A percentile compares a stretch with the other conserved stretches of the same genome.
Evolutionary conservation across 2,329 filamentous ascomycete genomes (phyloP).

Genomic region (Aspergillus sergii): DNA sequence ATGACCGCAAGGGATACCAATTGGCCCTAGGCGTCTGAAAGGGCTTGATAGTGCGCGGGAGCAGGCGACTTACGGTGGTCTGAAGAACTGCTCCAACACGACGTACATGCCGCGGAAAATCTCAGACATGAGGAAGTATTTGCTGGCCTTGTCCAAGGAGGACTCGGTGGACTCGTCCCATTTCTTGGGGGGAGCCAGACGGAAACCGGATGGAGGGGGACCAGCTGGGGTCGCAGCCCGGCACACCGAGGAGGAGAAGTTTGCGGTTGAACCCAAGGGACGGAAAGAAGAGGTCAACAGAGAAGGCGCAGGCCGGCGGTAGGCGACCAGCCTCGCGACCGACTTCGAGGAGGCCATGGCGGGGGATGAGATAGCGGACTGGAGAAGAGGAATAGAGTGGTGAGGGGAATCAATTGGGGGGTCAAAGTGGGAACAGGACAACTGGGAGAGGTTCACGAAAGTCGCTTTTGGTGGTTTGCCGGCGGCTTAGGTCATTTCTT

Average conservation of each 20-base stretch:
- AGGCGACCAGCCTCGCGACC: conserved; percentile 48
- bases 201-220: conserved; percentile 78
- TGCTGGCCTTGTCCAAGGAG: conserved; percentile 79
- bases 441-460: conserved; percentile 23
- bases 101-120: conserved; percentile 98
- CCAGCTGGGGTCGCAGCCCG: conserved; percentile 69
- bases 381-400: conserved; percentile 11
- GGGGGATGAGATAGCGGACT: conserved; percentile 10
- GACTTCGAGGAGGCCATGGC: conserved; percentile 50
- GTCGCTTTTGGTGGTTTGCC: conserved; percentile 34
- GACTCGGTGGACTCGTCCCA: conserved; percentile 82
- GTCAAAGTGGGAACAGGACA: conserved; percentile 18
- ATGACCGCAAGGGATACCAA: not conserved
- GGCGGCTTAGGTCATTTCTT: conserved; percentile 44
- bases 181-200: conserved; percentile 69
- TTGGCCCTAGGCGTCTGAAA: not conserved
- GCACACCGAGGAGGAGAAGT: conserved; percentile 66
- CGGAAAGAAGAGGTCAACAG: conserved; percentile 35
- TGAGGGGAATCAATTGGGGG: conserved; percentile 22
- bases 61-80: conserved; percentile 78
- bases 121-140: conserved; percentile 94
- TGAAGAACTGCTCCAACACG: conserved; percentile 95
- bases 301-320: conserved; percentile 37
- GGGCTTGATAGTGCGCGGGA: not conserved
- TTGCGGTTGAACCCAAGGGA: conserved; percentile 52